Evolutionary conservation across 176 grass and related monocot genomes (phyloP).

Genomic region (Bothriochloa decipiens): DNA sequence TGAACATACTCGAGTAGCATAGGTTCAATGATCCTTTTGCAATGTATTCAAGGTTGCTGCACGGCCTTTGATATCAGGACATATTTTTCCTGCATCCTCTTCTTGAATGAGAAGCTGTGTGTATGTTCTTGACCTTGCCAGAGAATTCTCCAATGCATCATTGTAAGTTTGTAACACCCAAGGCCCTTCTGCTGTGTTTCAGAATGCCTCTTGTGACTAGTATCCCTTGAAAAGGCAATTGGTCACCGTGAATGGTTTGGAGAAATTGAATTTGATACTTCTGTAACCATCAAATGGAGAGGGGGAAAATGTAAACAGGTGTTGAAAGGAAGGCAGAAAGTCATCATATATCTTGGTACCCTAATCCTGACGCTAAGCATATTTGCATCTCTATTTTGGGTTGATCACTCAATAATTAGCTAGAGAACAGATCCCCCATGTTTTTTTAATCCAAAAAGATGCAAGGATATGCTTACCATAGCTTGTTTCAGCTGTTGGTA

Average conservation of each 20-base stretch:
- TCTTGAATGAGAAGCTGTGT: conserved; percentile 12
- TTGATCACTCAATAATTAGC: conserved; percentile 25
- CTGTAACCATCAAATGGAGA: neutral
- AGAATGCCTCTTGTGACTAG: conserved; percentile 3
- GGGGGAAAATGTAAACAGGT: neutral
- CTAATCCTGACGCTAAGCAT: conserved; percentile 16
- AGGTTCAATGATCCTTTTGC: neutral
- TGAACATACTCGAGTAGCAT: conserved; percentile 66
- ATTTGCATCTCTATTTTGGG: neutral
- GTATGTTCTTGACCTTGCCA: conserved; percentile 25
- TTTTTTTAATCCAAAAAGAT: conserved; percentile 17
- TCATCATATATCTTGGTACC: neutral
- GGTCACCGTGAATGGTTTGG: neutral
- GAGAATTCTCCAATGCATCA: neutral
- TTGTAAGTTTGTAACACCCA: conserved; percentile 4
- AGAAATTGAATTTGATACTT: neutral
- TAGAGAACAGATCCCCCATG: conserved; percentile 36
- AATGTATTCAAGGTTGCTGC: neutral
- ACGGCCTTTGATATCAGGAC: neutral
- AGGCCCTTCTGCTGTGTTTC: conserved; percentile 28
- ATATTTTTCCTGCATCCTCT: neutral
- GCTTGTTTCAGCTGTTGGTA: neutral
- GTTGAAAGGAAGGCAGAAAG: neutral
- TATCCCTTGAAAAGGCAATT: neutral
- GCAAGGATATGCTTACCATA: conserved; percentile 48